phyloP scores from a whole-genome alignment of 805 yeast species.

The Teunomyces cretensis region DNA sequence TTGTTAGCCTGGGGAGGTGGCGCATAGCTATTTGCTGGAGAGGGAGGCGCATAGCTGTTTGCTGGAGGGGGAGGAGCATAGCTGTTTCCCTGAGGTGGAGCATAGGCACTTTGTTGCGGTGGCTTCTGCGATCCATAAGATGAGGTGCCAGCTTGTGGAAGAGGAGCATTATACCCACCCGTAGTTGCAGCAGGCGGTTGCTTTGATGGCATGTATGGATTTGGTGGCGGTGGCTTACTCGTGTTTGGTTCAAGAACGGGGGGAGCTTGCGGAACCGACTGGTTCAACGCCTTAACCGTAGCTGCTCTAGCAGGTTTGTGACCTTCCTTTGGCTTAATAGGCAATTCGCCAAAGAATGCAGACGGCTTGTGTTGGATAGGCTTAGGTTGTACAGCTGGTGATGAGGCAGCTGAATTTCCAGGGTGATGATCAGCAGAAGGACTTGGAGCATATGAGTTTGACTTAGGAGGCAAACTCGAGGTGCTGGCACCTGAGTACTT shows the following conservation, averaged over 20 bases:
- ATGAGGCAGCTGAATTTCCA: slow-evolving; percentile 11
- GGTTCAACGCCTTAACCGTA: slow-evolving; percentile 15
- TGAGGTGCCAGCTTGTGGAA: neutral
- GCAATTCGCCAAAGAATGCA: slow-evolving; percentile 61
- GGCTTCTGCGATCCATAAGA: neutral
- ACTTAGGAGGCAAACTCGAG: slow-evolving; percentile 6
- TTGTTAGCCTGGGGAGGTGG: neutral
- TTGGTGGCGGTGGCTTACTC: slow-evolving; percentile 19
- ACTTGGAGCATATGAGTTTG: neutral
- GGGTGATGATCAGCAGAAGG: slow-evolving; percentile 1
- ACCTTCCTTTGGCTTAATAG: slow-evolving; percentile 33
- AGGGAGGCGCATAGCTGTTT: neutral
- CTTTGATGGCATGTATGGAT: slow-evolving; percentile 28
- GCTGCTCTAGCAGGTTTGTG: slow-evolving; percentile 31
- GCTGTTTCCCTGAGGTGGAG: slow-evolving; percentile 2
- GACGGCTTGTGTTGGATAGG: slow-evolving; percentile 6
- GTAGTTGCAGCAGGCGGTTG: slow-evolving; percentile 16
- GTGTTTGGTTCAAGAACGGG: slow-evolving; percentile 9
- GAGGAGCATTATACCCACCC: neutral
- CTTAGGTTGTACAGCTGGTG: slow-evolving; percentile 11
- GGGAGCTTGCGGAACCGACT: slow-evolving; percentile 11
- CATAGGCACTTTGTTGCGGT: slow-evolving; percentile 3
- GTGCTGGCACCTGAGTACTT: slow-evolving; percentile 16
- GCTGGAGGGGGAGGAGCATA: neutral
- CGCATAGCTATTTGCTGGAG: neutral